Base-by-base conservation (phyloP, 2,329 filamentous ascomycete genomes). In the Talaromyces piceae region DNA sequence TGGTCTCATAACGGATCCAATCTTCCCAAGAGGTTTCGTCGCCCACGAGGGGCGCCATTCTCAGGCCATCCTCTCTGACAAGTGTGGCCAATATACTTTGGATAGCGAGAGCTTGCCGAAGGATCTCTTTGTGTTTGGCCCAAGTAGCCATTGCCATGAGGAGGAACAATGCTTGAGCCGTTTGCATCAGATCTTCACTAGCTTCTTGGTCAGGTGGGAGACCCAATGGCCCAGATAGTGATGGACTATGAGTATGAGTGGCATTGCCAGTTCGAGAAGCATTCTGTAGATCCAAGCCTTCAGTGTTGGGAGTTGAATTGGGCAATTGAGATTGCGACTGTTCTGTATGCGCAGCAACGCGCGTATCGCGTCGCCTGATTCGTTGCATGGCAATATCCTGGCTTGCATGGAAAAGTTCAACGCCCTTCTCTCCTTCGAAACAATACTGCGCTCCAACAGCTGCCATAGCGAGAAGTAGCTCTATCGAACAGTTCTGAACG, bases 61-160 rank as follows among this genome's bases (percentile, higher is more conserved):
- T 54, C 30, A 63, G 56, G 0, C 57, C 57, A 31, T 61, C 58
- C 11, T 60, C 56, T 7, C 61, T 56, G 28, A 62, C 52, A 6
- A 60, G 52, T 16, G 58, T 59, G 1, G 52, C 59, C 9, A 63
- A 48, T 25, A 61, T 57, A 45, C 57, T 61, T 39, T 61, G 61
- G 6, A 62, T 58, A 11, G 55, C 55, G 11, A 62, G 55, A 2
- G 60, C 60, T 43, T 61, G 59, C 8, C 58, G 54, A 5, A 58
- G 56, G 25, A 61, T 60, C 16, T 53, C 52, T 11, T 55, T 52
- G 39, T 59, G 56, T 44, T 61, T 62, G 20, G 54, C 56, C 61
- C 61, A 63, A 4, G 57, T 57, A 44, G 56, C 45, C 47, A 60
- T 58, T n/a, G 57, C 58, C 53, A 60, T 59, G 20, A 60, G 54